These are phyloP conservation scores for Myxozyma neotropica DNA, from an alignment of 805 yeast species.

Conservation along the genomic window DNA sequence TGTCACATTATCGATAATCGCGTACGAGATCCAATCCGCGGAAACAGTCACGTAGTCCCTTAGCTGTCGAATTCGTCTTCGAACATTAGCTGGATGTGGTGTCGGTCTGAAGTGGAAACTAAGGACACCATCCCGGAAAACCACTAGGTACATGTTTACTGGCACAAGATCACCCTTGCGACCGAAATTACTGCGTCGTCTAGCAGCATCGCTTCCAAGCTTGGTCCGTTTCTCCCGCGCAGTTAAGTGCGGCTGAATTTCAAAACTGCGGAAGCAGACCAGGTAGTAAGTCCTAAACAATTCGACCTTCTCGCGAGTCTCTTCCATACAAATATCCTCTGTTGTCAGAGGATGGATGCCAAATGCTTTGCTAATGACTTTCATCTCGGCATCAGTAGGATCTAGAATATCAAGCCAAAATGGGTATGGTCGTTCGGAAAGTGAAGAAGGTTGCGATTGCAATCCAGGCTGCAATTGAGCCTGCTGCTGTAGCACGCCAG, in stretches of 20 bases:
- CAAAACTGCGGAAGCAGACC: slow-evolving; percentile 84
- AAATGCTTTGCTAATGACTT: slow-evolving; percentile 82
- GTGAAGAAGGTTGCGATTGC: neutral
- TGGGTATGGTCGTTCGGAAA: slow-evolving; percentile 23
- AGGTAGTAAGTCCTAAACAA: slow-evolving; percentile 86
- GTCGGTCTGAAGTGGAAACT: slow-evolving; percentile 95
- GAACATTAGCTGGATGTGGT: slow-evolving; percentile 93
- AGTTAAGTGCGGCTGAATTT: slow-evolving; percentile 56
- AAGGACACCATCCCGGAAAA: slow-evolving; percentile 85
- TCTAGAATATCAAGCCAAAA: slow-evolving; percentile 85
- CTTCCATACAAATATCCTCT: slow-evolving; percentile 91
- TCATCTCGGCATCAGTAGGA: slow-evolving; percentile 97
- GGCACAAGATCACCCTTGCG: slow-evolving; percentile 58
- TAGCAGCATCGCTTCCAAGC: slow-evolving; percentile 38
- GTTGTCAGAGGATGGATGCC: slow-evolving; percentile 96
- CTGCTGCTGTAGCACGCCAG: neutral
- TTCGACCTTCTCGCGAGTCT: slow-evolving; percentile 93
- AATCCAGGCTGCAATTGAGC: neutral
- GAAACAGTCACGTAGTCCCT: slow-evolving; percentile 86
- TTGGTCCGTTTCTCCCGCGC: slow-evolving; percentile 33
- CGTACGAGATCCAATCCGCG: slow-evolving; percentile 97
- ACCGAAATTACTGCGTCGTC: slow-evolving; percentile 24
- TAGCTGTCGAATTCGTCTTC: slow-evolving; percentile 86
- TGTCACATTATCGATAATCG: slow-evolving; percentile 92
- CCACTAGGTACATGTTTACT: slow-evolving; percentile 87